Percentiles rank a stretch among this genome's conserved stretches.
Conservation (phyloP, 2,329 filamentous ascomycete genomes). For the Aspergillus hortae region DNA sequence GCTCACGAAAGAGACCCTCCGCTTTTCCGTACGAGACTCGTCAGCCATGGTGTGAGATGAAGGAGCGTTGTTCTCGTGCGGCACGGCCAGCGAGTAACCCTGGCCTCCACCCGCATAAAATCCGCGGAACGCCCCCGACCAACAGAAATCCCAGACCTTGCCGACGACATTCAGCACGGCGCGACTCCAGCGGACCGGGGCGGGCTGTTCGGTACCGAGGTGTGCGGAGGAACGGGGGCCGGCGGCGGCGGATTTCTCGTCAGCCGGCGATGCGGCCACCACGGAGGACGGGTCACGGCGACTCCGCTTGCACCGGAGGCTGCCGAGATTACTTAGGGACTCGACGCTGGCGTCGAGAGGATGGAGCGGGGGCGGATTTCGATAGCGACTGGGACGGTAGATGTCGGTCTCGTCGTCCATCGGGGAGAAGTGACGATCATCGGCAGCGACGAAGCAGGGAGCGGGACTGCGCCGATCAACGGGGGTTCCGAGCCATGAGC, state of each 20-base stretch:
- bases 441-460: conserved; percentile 33
- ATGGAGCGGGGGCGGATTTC: conserved; percentile 23
- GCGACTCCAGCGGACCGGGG: conserved; percentile 35
- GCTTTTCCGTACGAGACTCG: conserved; percentile 15
- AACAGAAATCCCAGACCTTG: conserved; percentile 84
- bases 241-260: conserved; percentile 5
- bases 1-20: not conserved
- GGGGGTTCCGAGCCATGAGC: conserved; percentile 21
- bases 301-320: conserved; percentile 30
- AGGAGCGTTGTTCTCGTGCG: conserved; percentile 3
- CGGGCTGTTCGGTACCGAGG: conserved; percentile 8
- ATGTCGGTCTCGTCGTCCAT: conserved; percentile 20
- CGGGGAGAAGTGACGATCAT: conserved; percentile 6
- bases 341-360: conserved; percentile 27
- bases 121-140: conserved; percentile 65
- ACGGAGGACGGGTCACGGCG: conserved; percentile 27
- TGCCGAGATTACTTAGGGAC: conserved; percentile 17
- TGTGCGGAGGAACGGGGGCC: conserved; percentile 10
- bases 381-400: conserved; percentile 43
- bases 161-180: conserved; percentile 47
- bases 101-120: conserved; percentile 83
- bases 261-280: conserved; percentile 17
- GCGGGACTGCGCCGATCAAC: conserved; percentile 30
- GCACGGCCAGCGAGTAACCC: conserved; percentile 58
- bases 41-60: not conserved